Percentiles rank a stretch among this genome's conserved stretches.
Conservation (phyloP, 192 early-diverging fungal genomes). For the Coemansia sp. region DNA sequence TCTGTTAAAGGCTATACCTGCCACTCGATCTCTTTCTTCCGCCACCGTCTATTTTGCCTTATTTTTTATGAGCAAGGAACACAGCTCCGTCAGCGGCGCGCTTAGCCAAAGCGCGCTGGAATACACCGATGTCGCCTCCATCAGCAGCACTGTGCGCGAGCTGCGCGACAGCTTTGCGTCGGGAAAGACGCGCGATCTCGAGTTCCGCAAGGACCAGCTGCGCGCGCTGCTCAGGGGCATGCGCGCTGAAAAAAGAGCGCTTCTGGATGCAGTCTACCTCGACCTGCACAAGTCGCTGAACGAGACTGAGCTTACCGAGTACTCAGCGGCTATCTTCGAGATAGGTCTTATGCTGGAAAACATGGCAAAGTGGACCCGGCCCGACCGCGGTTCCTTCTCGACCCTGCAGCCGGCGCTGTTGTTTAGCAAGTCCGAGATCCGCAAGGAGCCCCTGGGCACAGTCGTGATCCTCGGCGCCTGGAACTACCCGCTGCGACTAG, state of each 20-base stretch:
- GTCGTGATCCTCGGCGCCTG: conserved; percentile 69
- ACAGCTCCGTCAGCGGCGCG: conserved; percentile 25
- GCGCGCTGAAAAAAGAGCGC: conserved; percentile 56
- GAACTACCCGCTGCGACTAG: conserved; percentile 67
- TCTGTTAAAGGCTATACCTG: too few species aligned
- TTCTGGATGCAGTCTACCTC: conserved; percentile 55
- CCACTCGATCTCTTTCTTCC: too few species aligned
- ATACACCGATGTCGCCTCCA: conserved; percentile 49
- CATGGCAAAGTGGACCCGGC: conserved; percentile 58
- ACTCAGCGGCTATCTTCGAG: conserved; percentile 54
- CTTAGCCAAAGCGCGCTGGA: conserved; percentile 24
- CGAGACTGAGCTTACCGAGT: conserved; percentile 60
- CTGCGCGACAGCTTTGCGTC: conserved; percentile 46
- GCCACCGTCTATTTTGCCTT: too few species aligned
- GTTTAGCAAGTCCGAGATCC: conserved; percentile 54
- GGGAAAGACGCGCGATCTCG: conserved; percentile 28
- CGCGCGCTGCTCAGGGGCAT: conserved; percentile 58
- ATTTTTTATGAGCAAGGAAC: conserved; percentile 34
- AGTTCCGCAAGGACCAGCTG: conserved; percentile 58
- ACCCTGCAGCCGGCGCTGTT: conserved; percentile 40
- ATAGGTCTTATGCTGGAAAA: conserved; percentile 57
- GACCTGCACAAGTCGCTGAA: conserved; percentile 59
- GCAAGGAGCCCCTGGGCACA: conserved; percentile 76
- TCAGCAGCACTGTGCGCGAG: conserved; percentile 39
- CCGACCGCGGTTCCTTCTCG: conserved; percentile 35